Evolutionary conservation across 2,329 filamentous ascomycete species (phyloP), one percentile per base, ranked within the genome.

Genomic region (Diaporthe longicolla): DNA sequence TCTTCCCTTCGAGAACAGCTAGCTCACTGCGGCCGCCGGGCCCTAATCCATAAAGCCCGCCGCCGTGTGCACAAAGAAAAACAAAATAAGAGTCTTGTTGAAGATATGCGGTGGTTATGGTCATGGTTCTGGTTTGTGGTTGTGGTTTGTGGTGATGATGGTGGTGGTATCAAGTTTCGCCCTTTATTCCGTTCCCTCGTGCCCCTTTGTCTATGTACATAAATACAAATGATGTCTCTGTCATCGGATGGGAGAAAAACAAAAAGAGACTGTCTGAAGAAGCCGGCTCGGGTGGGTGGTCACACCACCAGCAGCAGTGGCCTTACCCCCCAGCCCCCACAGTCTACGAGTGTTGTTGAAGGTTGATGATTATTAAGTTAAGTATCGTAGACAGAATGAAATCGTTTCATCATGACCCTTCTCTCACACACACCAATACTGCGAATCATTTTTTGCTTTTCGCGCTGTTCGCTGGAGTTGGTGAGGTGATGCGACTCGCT

Each of bases 311-410:
- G 72, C 48, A 19, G 37, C 37, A 13, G 37, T 40, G 37, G 35
- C 35, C 35, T 37, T 7, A 7, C 35, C 11, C 35, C 35, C 35
- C 8, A 11, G 35, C 11, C 35, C 11, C 37, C 15, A 26, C 35
- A 55, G 35, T 54, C 48, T 58, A 43, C 32, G 35, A 45, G 52
- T 45, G 61, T 17, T 43, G 37, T 54, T 48, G 70, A 74, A 66
- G 45, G 40, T 40, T 40, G 37, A 40, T 70, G 52, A 74, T 61
- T 50, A 45, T 74, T 72, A 74, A 74, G 40, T 69, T 40, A 40
- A 72, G 55, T 72, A 72, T 72, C 70, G 61, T 74, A 57, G 66
- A 69, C 61, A 71, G 65, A 69, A 68, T 58, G 73, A 72, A 74
- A 54, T 74, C 73, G 48, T 72, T 50, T 74, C 73, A 61, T 74